Base-by-base conservation (phyloP, 257 asterid species). In the Primulina huaijiensis region DNA sequence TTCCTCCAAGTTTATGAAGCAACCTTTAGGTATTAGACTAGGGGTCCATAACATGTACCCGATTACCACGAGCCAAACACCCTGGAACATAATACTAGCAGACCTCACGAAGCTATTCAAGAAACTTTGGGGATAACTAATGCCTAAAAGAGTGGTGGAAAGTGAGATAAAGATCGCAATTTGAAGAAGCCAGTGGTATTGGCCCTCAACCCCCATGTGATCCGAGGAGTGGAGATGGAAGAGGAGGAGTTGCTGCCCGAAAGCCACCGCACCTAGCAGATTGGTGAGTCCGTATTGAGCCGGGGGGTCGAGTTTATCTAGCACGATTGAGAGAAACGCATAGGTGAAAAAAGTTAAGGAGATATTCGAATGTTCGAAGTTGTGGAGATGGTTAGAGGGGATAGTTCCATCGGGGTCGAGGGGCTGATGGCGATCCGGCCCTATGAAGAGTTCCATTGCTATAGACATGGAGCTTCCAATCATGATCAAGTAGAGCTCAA, bases 31-130 rank as follows among this genome's bases (percentile, higher is more conserved):
- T 23, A 72, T 50, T 1, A 72, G 67, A 8, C 61, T 55, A 6
- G 84, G 78, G 0, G 84, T 82, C 83, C 83, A 82, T n/a, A 82
- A 78, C 86, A 82, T 79, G 50, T 78, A 12, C 2, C 86, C 86
- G 74, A 82, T 82, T 14, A 73, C 82, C 69, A 82, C 71, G 9
- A 82, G 71, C 86, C 86, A 82, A 71, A 82, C 67, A 52, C 86
- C 86, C 76, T 82, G 86, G 53, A 82, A 74, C 60, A 76, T 35
- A 52, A 82, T 74, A 20, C 86, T 79, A 1, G 65, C 21, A 38
- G 86, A 82, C 69, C 84, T 76, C 53, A 79, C 31, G 25, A 82
- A 79, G n/a, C 84, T 74, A 19, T 73, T 82, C 76, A 79, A 64
- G 82, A 82, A 82, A 14, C 84, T 79, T 43, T 29, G 64, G 11